Evolutionary conservation across 73 alveolate genomes (phyloP).

Genomic region (Paramecium caudatum): DNA sequence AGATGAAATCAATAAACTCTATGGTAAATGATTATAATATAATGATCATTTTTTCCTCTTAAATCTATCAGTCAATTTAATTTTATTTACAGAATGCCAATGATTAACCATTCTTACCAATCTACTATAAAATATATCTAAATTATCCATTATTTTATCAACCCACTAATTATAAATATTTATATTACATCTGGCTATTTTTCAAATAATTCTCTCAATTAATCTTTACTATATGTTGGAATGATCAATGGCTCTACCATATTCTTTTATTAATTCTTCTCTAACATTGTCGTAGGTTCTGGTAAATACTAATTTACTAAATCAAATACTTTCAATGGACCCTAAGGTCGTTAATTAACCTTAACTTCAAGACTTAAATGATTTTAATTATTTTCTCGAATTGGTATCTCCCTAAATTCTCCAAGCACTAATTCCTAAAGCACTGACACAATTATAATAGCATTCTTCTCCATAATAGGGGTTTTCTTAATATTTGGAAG

Average conservation of each 20-base stretch:
- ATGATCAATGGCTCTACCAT: background rate
- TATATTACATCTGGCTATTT: background rate
- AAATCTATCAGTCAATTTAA: background rate
- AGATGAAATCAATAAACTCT: background rate
- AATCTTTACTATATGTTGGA: constrained; percentile 16
- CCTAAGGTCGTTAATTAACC: background rate
- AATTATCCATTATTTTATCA: background rate
- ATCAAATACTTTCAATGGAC: constrained; percentile 44
- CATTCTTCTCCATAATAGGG: background rate
- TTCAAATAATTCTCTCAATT: constrained; percentile 9
- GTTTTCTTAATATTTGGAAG: background rate
- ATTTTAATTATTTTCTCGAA: constrained; percentile 14
- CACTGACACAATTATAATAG: constrained; percentile 15
- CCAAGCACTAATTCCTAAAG: constrained; percentile 40
- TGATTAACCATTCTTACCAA: background rate
- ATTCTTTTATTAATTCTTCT: background rate
- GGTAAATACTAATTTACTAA: background rate
- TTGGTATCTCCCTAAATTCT: constrained; percentile 6
- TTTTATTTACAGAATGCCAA: constrained; percentile 30
- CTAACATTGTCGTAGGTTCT: constrained; percentile 4
- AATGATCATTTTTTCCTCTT: background rate
- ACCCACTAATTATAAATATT: background rate
- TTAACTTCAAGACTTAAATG: background rate
- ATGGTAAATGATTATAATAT: too few species aligned
- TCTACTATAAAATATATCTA: constrained; percentile 20